Base-by-base conservation (phyloP, 2,329 filamentous ascomycete genomes). In the Ascochyta clinopodiicola region DNA sequence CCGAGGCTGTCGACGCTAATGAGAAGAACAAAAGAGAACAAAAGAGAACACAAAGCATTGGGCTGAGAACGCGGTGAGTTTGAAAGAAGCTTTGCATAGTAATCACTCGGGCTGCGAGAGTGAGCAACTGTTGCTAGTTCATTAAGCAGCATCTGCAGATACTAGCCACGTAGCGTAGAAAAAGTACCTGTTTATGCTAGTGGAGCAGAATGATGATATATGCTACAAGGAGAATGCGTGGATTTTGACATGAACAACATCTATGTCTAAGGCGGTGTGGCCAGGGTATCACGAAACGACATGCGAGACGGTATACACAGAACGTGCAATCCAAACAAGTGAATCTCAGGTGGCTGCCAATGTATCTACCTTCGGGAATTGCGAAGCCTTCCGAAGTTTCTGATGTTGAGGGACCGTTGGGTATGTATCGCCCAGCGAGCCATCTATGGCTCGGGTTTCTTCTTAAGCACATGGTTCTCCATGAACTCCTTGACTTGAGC, bases 401-500 rank as follows among this genome's bases (percentile, higher is more conserved):
- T 5, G 12, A 13, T 31, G 29, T 6, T 5, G n/a, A 7, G 34
- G 19, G 7, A 19, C n/a, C 8, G 9, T 15, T 35, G 6, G 17
- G 15, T 4, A 8, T 9, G 8, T 9, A 1, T 36, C 12, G 34
- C n/a, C 17, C 17, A 4, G 34, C 8, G n/a, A 9, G 9, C n/a
- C 6, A 36, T 21, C 10, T 12, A 29, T 12, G 39, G 40, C 40
- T 43, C 32, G 12, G 40, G 6, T 19, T 34, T 43, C 10, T 52
- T 37, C 12, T 51, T 57, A 8, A 36, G 45, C 15, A 61, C 43
- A 21, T 57, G 38, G 5, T 25, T 72, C 54, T 47, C 57, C 45
- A 66, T 74, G 51, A 65, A 77, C 32, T 71, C 64, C 49, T 62
- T 71, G 17, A 78, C 75, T 44, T 74, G 68, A 25, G 62, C 61